phyloP scores from a whole-genome alignment of 768 basidiomycete genomes.

The Gymnopilus dilepis region DNA sequence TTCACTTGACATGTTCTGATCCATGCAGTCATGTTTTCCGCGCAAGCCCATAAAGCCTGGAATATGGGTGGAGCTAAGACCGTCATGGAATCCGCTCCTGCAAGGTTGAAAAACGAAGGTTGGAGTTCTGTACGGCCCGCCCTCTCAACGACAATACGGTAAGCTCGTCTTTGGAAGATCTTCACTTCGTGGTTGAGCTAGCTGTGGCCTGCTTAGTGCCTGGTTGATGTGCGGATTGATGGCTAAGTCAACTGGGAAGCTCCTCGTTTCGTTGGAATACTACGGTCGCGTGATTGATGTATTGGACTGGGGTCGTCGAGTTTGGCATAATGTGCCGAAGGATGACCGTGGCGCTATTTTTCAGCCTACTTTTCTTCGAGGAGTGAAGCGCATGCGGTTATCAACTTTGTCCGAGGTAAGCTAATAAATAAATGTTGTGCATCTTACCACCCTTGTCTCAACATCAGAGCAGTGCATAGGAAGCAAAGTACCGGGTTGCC shows the following conservation, averaged over 20 bases:
- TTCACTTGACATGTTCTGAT: not conserved
- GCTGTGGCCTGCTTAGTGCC: conserved; percentile 28
- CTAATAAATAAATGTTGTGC: conserved; percentile 19
- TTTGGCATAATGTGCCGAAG: conserved; percentile 44
- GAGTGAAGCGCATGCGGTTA: conserved; percentile 42
- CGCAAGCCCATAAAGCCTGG: conserved; percentile 36
- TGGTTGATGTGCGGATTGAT: conserved; percentile 48
- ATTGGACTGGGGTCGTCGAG: conserved; percentile 45
- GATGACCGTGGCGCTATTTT: conserved; percentile 50
- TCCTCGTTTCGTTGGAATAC: conserved; percentile 36
- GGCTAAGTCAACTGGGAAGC: conserved; percentile 21
- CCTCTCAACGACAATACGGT: conserved; percentile 44
- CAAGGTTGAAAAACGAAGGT: conserved; percentile 31
- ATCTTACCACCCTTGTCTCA: not conserved
- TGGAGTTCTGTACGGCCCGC: conserved; percentile 41
- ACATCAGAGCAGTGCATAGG: conserved; percentile 2
- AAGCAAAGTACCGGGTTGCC: conserved; percentile 16
- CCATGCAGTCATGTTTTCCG: conserved; percentile 38
- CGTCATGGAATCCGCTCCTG: conserved; percentile 37
- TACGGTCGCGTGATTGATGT: conserved; percentile 42
- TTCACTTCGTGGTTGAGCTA: not conserved
- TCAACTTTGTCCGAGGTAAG: conserved; percentile 39
- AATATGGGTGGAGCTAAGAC: conserved; percentile 34
- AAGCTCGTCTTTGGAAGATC: conserved; percentile 2
- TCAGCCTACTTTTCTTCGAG: conserved; percentile 45